Evolutionary conservation across 768 basidiomycete species (phyloP), one percentile per base, ranked within the genome.

Genomic region (Hypsizygus marmoreus): DNA sequence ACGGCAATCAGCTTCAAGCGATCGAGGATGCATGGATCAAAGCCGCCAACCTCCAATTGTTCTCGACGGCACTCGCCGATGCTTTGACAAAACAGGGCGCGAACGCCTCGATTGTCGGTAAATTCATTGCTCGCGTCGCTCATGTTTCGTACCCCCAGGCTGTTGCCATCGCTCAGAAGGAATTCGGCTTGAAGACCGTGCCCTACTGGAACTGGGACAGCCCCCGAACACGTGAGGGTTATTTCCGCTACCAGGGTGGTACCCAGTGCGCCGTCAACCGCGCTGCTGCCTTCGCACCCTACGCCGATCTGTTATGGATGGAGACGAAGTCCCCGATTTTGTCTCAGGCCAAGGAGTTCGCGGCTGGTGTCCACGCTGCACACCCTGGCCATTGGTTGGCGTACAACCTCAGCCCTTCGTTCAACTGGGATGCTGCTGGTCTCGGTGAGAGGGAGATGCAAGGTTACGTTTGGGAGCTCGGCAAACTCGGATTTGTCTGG

Each of bases 151-250:
- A 87, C 57, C 65, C 76, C 4, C 73, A 79, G 33, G 88, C 92
- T 0, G 74, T 89, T 47, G 66, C 68, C 47, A 82, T 97, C 53
- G 94, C 94, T 0, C 79, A 86, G 63, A 78, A 77, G 44, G 83
- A 89, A 55, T 95, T 87, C 58, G 86, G 88, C 20, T 71, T 94
- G 51, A 80, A 71, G 62, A 69, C 49, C 35, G 79, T 82, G 22
- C 93, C 94, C 0, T 89, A 82, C 78, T 98, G 92, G 91, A 76
- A 94, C 68, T 97, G 95, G 93, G 91, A 97, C 66, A 74, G 86
- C 36, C 92, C 95, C 28, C 75, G 97, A 47, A 97, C 95, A 0
- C 82, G 95, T 47, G 95, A 98, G 66, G 95, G 95, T 31, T 98
- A 82, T 75, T 98, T 94, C 76, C 84, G 95, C 53, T 97, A 95